Percentiles rank a stretch among this genome's conserved stretches.
These are phyloP conservation scores for Debaryomyces robertsiae DNA, from an alignment of 1,139 yeast species.

Conservation along the genomic window DNA sequence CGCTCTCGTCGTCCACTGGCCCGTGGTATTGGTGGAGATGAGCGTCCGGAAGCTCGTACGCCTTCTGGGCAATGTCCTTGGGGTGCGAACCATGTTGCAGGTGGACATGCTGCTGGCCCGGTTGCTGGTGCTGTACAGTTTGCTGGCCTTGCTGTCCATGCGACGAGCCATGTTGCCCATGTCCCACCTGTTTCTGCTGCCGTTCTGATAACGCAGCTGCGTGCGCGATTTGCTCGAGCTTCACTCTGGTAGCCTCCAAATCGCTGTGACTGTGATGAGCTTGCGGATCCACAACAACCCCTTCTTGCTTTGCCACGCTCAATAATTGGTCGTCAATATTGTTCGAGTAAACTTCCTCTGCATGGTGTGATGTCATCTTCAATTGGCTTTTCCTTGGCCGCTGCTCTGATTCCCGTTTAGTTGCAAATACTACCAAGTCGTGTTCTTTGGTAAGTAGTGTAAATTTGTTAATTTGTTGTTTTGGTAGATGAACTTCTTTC, in stretches of 20 bases:
- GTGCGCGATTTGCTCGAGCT: constrained; percentile 37
- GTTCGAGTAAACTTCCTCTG: constrained; percentile 42
- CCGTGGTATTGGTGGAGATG: constrained; percentile 22
- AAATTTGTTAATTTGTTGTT: constrained; percentile 19
- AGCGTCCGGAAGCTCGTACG: constrained; percentile 17
- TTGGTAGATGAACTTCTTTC: constrained; percentile 17
- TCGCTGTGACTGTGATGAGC: constrained; percentile 24
- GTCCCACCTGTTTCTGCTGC: constrained; percentile 21
- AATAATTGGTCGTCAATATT: constrained; percentile 52
- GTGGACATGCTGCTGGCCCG: constrained; percentile 15
- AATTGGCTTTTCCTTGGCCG: not conserved
- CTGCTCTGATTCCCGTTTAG: constrained; percentile 7
- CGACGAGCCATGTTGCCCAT: constrained; percentile 23
- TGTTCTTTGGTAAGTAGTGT: constrained; percentile 32
- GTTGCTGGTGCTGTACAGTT: constrained; percentile 19
- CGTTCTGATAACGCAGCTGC: constrained; percentile 26
- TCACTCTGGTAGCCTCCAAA: constrained; percentile 31
- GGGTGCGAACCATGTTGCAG: constrained; percentile 13
- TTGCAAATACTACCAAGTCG: constrained; percentile 18
- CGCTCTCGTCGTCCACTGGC: constrained; percentile 41
- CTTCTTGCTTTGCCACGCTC: constrained; percentile 39
- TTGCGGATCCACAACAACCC: constrained; percentile 23
- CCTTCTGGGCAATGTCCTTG: constrained; percentile 14
- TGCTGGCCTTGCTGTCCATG: constrained; percentile 24
- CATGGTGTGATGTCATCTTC: constrained; percentile 25